Evolutionary conservation across 1,284 basidiomycete species (phyloP).

Genomic region (Leccinum angustisporum): DNA sequence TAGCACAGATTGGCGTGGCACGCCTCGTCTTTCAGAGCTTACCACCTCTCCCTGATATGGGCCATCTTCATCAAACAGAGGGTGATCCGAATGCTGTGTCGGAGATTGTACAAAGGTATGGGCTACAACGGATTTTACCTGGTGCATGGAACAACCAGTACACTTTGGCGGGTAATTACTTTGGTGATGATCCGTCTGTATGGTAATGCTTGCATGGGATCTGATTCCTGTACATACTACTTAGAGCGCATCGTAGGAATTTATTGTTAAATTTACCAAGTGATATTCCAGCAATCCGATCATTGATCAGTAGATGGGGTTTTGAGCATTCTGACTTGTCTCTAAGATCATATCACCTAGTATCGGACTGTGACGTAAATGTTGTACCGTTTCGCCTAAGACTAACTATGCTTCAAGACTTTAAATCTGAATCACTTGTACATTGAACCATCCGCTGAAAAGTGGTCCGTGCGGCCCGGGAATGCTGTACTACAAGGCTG

Average conservation of each 20-base stretch:
- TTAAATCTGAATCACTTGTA: too few species aligned
- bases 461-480: too few species aligned
- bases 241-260: background rate
- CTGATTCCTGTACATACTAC: background rate
- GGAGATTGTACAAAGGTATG: constrained; percentile 48
- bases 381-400: too few species aligned
- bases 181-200: constrained; percentile 54
- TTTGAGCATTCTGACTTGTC: too few species aligned
- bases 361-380: too few species aligned
- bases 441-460: too few species aligned
- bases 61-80: constrained; percentile 36
- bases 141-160: constrained; percentile 44
- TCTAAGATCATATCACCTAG: too few species aligned
- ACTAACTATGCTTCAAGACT: too few species aligned
- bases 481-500: too few species aligned
- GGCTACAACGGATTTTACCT: constrained; percentile 44
- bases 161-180: constrained; percentile 61
- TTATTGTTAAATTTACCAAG: background rate
- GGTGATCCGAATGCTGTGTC: constrained; percentile 43
- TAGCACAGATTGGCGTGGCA: constrained; percentile 59
- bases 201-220: constrained; percentile 11
- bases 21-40: constrained; percentile 61
- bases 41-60: constrained; percentile 54
- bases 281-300: too few species aligned
- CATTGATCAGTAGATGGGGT: too few species aligned